Evolutionary conservation across 2,329 filamentous ascomycete genomes (phyloP).

Genomic region (Phialophora expanda): DNA sequence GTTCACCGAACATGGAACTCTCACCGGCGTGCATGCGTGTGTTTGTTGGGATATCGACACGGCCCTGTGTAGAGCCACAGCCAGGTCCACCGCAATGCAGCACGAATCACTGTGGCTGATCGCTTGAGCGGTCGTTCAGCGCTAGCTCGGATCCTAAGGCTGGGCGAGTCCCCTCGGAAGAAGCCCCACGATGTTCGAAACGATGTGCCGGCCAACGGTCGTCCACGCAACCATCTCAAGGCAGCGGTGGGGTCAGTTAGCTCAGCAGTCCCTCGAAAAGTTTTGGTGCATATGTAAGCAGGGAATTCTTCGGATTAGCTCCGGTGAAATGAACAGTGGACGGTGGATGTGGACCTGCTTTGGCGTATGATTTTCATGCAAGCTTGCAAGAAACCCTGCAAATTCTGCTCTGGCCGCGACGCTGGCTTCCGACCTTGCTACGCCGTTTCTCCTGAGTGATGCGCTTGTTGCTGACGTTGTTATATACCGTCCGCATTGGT

Average conservation of each 20-base stretch:
- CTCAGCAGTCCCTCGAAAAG: conserved; percentile 19
- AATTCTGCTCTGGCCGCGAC: neutral
- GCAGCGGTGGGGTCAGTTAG: conserved; percentile 16
- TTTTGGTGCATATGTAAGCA: conserved; percentile 22
- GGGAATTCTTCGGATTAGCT: conserved; percentile 5
- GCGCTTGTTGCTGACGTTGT: neutral
- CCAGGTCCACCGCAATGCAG: neutral
- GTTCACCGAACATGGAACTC: neutral
- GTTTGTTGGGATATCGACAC: neutral
- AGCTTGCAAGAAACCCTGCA: neutral
- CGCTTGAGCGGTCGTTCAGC: conserved; percentile 3
- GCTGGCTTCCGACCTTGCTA: conserved; percentile 1
- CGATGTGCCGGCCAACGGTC: conserved; percentile 15
- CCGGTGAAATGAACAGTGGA: neutral
- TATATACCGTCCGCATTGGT: neutral
- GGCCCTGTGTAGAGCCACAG: neutral
- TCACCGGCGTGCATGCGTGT: neutral
- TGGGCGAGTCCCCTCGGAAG: neutral
- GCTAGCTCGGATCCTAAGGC: conserved; percentile 1
- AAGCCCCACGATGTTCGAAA: conserved; percentile 1
- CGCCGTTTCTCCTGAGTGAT: neutral
- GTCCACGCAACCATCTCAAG: conserved; percentile 2
- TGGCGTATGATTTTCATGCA: conserved; percentile 12
- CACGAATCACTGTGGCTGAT: neutral
- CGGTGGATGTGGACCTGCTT: neutral